Percentiles rank a stretch among this genome's conserved stretches.
Evolutionary conservation across 164 flowering plant species (phyloP).

Genomic region (Vitis labrusca): DNA sequence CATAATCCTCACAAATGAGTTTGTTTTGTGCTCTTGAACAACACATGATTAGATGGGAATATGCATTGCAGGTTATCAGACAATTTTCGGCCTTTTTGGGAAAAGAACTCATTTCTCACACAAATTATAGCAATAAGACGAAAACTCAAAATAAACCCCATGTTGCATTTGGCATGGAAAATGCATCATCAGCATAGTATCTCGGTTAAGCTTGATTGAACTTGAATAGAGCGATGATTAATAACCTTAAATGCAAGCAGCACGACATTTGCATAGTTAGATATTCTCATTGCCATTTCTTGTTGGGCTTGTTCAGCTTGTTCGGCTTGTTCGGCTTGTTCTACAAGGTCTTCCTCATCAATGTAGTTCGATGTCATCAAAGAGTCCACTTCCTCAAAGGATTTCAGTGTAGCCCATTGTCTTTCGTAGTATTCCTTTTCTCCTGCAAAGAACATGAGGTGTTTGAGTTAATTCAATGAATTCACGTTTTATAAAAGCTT

Average conservation of each 20-base stretch:
- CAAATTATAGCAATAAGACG: not conserved
- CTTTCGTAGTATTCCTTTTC: conserved; percentile 63
- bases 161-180: not conserved
- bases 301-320: conserved; percentile 40
- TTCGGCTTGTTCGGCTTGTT: conserved; percentile 23
- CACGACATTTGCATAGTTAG: conserved; percentile 45
- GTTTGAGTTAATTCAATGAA: not conserved
- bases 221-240: not conserved
- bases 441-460: conserved; percentile 33
- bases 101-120: not conserved
- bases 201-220: not conserved
- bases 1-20: too few species aligned
- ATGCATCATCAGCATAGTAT: not conserved
- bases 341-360: conserved; percentile 24
- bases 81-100: not conserved
- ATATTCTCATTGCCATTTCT: conserved; percentile 54
- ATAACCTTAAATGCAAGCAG: conserved; percentile 53
- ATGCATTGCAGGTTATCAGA: too few species aligned
- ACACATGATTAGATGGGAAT: too few species aligned
- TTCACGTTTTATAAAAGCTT: not conserved
- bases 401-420: conserved; percentile 51
- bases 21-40: too few species aligned
- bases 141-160: not conserved
- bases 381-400: conserved; percentile 62
- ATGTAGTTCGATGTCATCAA: conserved; percentile 20